Conservation (phyloP, 169 alveolate species). For the Cryptosporidium canis region DNA sequence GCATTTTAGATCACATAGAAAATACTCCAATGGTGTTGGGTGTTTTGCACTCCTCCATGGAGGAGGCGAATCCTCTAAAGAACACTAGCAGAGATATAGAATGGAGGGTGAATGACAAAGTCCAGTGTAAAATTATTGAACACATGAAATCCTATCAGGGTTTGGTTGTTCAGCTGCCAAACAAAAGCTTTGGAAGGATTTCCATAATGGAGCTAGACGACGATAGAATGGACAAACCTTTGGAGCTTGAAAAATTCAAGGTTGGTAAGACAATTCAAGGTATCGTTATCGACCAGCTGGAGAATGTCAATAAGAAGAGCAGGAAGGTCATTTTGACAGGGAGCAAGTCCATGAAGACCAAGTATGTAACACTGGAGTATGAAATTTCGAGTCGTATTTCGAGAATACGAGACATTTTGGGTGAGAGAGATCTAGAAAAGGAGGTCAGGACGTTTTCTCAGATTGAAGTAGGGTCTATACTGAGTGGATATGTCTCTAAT, state of each 20-base stretch:
- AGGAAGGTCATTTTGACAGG: neutral
- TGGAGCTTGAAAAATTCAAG: conserved; percentile 10
- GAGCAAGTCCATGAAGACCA: neutral
- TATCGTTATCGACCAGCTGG: neutral
- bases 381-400: conserved; percentile 38
- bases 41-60: neutral
- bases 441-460: neutral
- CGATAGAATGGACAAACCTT: conserved; percentile 9
- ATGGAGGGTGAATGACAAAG: neutral
- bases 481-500: conserved; percentile 43
- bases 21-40: neutral
- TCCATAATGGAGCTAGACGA: conserved; percentile 49
- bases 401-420: conserved; percentile 21
- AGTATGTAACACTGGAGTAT: conserved; percentile 10
- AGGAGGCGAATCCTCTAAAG: neutral
- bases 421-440: neutral
- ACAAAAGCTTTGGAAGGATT: conserved; percentile 60
- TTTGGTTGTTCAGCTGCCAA: conserved; percentile 14
- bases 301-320: neutral
- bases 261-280: conserved; percentile 8
- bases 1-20: neutral
- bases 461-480: conserved; percentile 20
- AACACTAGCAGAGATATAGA: neutral
- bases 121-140: conserved; percentile 25
- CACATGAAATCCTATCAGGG: conserved; percentile 43